phyloP scores from a whole-genome alignment of 2,329 filamentous ascomycete genomes.

The Xenoacremonium recifei region DNA sequence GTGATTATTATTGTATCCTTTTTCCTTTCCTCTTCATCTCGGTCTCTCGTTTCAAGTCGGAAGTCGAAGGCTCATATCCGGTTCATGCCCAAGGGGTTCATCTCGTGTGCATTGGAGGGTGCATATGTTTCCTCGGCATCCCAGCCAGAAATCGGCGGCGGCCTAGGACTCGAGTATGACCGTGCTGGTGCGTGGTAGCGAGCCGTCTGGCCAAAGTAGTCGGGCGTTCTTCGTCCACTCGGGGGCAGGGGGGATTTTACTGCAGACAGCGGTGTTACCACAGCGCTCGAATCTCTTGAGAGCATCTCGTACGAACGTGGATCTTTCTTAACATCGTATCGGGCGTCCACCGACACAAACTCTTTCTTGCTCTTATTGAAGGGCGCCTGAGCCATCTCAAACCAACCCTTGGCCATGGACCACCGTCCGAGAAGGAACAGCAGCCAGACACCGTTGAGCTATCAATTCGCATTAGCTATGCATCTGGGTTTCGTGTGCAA shows the following conservation, averaged over 20 bases:
- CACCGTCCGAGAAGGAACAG: conserved; percentile 77
- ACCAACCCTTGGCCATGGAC: conserved; percentile 86
- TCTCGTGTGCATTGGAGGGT: conserved; percentile 31
- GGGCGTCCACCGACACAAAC: conserved; percentile 86
- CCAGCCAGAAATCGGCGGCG: conserved; percentile 42
- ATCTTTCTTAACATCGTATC: conserved; percentile 58
- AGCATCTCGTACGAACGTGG: conserved; percentile 81
- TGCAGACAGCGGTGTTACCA: conserved; percentile 51
- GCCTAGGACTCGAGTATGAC: conserved; percentile 56
- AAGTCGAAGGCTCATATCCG: too few relatives aligned
- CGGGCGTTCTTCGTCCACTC: conserved; percentile 46
- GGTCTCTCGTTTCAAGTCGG: background rate
- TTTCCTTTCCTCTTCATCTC: conserved; percentile 7
- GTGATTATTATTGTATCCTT: too few relatives aligned
- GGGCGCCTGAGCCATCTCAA: conserved; percentile 56
- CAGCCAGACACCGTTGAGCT: conserved; percentile 84
- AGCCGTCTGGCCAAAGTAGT: conserved; percentile 55
- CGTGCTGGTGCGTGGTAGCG: conserved; percentile 53
- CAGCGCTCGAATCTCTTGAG: conserved; percentile 53
- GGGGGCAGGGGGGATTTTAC: conserved; percentile 34
- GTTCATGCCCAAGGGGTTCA: conserved; percentile 58
- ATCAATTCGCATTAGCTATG: conserved; percentile 24
- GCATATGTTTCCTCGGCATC: conserved; percentile 42
- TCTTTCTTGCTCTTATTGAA: conserved; percentile 63
- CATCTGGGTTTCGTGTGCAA: background rate